Conservation (phyloP, 2,329 filamentous ascomycete species). For the Berkeleyomyces basicola region DNA sequence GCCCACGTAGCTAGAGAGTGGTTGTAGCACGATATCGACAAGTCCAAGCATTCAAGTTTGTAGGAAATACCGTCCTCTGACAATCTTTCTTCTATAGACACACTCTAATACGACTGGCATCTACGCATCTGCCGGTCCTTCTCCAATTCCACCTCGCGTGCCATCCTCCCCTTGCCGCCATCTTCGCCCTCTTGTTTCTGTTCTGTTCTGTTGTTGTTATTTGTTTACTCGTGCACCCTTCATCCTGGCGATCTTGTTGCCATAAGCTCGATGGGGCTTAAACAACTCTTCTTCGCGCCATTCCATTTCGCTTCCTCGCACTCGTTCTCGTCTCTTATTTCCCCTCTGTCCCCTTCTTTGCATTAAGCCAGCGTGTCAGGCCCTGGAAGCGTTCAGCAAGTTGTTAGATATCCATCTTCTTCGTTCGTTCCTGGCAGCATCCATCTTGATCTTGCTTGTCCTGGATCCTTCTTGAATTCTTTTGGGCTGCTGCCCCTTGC, state of each 20-base stretch:
- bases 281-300: background rate
- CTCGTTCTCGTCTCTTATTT: background rate
- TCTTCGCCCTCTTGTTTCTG: background rate
- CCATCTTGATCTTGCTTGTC: background rate
- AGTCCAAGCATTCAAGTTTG: too few species aligned
- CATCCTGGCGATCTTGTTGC: background rate
- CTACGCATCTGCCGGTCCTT: background rate
- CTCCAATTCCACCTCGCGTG: background rate
- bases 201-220: background rate
- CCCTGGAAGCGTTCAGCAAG: background rate
- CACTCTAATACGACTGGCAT: too few species aligned
- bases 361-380: background rate
- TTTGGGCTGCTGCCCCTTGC: background rate
- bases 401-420: background rate
- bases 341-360: background rate
- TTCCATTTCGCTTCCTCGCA: background rate
- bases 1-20: background rate
- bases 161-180: background rate
- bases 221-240: background rate
- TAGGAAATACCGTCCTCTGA: too few species aligned
- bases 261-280: background rate
- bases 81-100: too few species aligned
- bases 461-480: background rate
- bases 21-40: too few species aligned
- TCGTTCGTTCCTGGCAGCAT: background rate